Evolutionary conservation across 331 rosid species (phyloP).

Genomic region (Malus hybrid): DNA sequence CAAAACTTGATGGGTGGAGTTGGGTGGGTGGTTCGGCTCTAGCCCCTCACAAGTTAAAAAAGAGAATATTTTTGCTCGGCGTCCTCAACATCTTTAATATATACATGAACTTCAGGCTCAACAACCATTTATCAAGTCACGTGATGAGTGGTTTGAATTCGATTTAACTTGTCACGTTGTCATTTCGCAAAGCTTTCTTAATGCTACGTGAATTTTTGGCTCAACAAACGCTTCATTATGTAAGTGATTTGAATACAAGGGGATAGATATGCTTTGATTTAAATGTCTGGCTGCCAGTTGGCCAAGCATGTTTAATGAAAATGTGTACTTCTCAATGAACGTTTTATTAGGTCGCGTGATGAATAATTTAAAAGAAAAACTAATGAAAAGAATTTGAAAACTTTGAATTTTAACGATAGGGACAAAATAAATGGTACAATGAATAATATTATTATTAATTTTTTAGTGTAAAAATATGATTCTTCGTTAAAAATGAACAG

Average conservation of each 20-base stretch:
- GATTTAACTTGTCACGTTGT: too few relatives aligned
- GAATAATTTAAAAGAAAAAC: too few relatives aligned
- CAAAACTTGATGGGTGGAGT: neutral
- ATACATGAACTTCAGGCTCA: neutral
- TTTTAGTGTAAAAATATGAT: too few relatives aligned
- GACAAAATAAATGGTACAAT: fast-evolving
- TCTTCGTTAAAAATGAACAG: too few relatives aligned
- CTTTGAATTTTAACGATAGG: too few relatives aligned
- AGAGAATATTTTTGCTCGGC: neutral
- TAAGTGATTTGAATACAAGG: neutral
- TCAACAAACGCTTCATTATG: neutral
- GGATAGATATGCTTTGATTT: neutral
- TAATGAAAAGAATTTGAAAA: fast-evolving
- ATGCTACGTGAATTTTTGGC: neutral
- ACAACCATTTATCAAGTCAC: too few relatives aligned
- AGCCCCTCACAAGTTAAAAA: neutral
- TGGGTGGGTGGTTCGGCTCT: neutral
- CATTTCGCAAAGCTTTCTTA: neutral
- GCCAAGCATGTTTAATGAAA: neutral
- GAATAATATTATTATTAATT: fast-evolving
- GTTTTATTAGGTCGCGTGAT: neutral
- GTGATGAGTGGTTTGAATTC: neutral
- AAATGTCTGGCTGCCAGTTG: neutral
- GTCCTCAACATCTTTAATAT: neutral
- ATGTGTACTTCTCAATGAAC: too few relatives aligned